These are phyloP conservation scores for Porodaedalea pini DNA, from an alignment of 1,284 basidiomycete genomes.

Conservation along the genomic window DNA sequence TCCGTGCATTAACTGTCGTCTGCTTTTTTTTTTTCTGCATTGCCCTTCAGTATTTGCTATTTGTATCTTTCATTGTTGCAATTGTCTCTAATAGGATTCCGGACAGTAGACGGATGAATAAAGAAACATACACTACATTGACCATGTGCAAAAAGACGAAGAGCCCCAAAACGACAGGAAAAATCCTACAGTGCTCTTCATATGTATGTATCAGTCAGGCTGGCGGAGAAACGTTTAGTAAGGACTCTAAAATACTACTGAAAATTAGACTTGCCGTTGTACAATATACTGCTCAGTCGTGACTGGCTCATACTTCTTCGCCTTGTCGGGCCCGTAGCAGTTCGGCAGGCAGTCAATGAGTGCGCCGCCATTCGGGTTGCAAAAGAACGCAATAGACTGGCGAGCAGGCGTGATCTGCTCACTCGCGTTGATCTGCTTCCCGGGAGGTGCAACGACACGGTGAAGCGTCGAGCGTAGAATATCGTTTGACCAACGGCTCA, in stretches of 20 bases:
- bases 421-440: slow-evolving; percentile 43
- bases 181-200: not conserved
- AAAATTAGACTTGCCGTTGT: slow-evolving; percentile 43
- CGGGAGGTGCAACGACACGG: slow-evolving; percentile 72
- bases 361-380: slow-evolving; percentile 74
- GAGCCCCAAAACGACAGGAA: not conserved
- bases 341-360: slow-evolving; percentile 72
- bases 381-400: slow-evolving; percentile 85
- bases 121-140: not conserved
- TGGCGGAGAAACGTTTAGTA: not conserved
- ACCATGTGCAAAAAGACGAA: not conserved
- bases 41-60: too few relatives aligned
- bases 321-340: slow-evolving; percentile 47
- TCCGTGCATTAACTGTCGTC: too few relatives aligned
- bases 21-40: slow-evolving; percentile 7
- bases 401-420: slow-evolving; percentile 60
- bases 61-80: not conserved
- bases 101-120: not conserved
- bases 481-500: slow-evolving; percentile 84
- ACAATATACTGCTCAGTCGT: slow-evolving; percentile 78
- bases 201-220: slow-evolving; percentile 6
- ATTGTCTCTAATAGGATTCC: not conserved
- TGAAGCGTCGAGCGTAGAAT: slow-evolving; percentile 76
- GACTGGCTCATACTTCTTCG: slow-evolving; percentile 60
- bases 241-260: not conserved